These are phyloP conservation scores for Rhizophagus clarus DNA, from an alignment of 192 early-diverging fungal species.

Conservation along the genomic window DNA sequence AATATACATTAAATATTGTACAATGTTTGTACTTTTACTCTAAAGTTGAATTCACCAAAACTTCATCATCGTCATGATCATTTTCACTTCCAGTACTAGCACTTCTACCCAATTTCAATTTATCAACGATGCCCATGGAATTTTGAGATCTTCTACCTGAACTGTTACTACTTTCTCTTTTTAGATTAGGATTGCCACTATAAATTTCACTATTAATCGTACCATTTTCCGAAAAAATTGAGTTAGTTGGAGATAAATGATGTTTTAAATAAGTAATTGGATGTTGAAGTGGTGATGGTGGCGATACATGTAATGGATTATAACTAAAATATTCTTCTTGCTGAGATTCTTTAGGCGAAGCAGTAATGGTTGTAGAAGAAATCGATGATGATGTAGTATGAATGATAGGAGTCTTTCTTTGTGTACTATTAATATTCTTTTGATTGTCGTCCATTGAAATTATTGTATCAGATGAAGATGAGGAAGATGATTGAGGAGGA, in stretches of 20 bases:
- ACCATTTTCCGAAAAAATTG: neutral
- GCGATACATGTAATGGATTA: neutral
- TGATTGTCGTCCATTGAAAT: neutral
- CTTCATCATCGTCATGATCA: slow-evolving; percentile 23
- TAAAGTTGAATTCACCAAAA: neutral
- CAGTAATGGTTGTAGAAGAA: neutral
- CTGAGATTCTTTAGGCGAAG: neutral
- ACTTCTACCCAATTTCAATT: slow-evolving; percentile 25
- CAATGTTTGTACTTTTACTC: too few relatives aligned
- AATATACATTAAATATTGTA: too few relatives aligned
- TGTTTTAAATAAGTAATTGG: slow-evolving; percentile 15
- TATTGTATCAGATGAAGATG: neutral
- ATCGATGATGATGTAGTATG: slow-evolving; percentile 9
- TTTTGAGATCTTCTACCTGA: slow-evolving; percentile 18
- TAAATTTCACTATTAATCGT: slow-evolving; percentile 20
- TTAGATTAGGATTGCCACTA: slow-evolving; percentile 15
- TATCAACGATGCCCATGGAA: slow-evolving; percentile 2
- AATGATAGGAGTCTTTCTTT: neutral
- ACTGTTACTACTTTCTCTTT: neutral
- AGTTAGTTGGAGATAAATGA: slow-evolving; percentile 3
- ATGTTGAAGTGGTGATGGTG: slow-evolving; percentile 22
- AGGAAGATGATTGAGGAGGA: neutral
- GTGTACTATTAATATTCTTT: neutral
- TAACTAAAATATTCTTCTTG: neutral
- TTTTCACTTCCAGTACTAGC: neutral